A percentile compares a stretch with the other conserved stretches of the same genome.
phyloP scores from a whole-genome alignment of 768 basidiomycete species.

The Termitomyces heimii region DNA sequence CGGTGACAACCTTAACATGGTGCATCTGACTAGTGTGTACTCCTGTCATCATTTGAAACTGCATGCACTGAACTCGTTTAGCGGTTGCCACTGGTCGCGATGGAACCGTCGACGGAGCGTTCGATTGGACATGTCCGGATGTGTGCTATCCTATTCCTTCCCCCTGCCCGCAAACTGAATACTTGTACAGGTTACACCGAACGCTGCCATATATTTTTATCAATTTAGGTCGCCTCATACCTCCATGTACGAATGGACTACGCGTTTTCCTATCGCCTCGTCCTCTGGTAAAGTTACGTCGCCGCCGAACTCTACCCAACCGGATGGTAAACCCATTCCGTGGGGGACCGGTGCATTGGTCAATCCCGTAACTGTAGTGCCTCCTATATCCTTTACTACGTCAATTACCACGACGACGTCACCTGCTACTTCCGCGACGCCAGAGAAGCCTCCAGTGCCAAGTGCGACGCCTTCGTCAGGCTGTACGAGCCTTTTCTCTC shows the following conservation, averaged over 20 bases:
- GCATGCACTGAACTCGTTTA: slow-evolving; percentile 20
- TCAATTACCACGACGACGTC: background rate
- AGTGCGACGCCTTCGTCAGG: background rate
- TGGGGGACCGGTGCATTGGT: slow-evolving; percentile 64
- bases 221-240: slow-evolving; percentile 54
- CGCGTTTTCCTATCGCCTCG: slow-evolving; percentile 67
- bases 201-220: slow-evolving; percentile 74
- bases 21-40: slow-evolving; percentile 55
- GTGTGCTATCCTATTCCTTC: slow-evolving; percentile 20
- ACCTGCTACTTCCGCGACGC: background rate
- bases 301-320: slow-evolving; percentile 48
- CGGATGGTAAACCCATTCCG: slow-evolving; percentile 44
- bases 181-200: slow-evolving; percentile 44
- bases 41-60: background rate
- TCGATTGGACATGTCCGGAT: slow-evolving; percentile 55
- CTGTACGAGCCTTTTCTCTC: slow-evolving; percentile 8
- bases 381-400: slow-evolving; percentile 22
- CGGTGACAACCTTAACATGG: slow-evolving; percentile 66
- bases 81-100: slow-evolving; percentile 58
- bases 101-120: slow-evolving; percentile 47
- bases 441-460: background rate
- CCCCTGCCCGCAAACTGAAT: background rate
- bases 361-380: slow-evolving; percentile 31
- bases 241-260: slow-evolving; percentile 54
- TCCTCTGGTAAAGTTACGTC: slow-evolving; percentile 36